phyloP scores from a whole-genome alignment of 2,329 filamentous ascomycete species.

The Diaporthe ampelina region DNA sequence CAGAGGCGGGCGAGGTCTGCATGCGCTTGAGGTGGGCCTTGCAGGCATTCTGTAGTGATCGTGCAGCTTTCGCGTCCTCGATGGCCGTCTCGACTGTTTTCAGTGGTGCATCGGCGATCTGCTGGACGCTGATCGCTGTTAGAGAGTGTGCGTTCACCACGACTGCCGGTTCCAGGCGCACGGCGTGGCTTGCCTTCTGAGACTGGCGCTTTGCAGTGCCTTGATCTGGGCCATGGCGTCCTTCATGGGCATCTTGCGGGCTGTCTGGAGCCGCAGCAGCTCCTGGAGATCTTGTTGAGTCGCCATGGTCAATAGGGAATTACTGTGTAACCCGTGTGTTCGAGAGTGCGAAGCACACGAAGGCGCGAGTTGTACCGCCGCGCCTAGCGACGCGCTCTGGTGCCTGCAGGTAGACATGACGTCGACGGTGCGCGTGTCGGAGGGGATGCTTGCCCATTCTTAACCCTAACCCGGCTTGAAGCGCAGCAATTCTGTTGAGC shows the following conservation, averaged over 20 bases:
- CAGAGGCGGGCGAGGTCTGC: conserved; percentile 33
- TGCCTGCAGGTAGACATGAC: background rate
- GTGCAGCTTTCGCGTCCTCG: conserved; percentile 63
- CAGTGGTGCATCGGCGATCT: conserved; percentile 66
- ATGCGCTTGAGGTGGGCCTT: conserved; percentile 64
- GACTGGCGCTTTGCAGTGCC: conserved; percentile 66
- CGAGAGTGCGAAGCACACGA: background rate
- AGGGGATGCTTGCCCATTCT: background rate
- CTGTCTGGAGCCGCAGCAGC: conserved; percentile 71
- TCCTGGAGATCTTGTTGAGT: conserved; percentile 72
- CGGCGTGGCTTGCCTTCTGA: conserved; percentile 64
- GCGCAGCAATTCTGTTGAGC: too few species aligned
- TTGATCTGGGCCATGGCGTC: conserved; percentile 71
- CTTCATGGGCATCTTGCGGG: conserved; percentile 71
- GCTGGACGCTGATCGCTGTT: conserved; percentile 59
- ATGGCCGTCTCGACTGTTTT: conserved; percentile 61
- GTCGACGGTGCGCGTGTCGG: background rate
- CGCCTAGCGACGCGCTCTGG: background rate
- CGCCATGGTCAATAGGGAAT: conserved; percentile 56
- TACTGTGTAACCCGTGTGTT: background rate
- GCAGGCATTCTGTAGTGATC: conserved; percentile 66
- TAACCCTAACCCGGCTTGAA: background rate
- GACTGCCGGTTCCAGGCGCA: background rate
- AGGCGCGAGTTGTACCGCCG: background rate
- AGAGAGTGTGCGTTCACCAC: background rate